phyloP scores from a whole-genome alignment of 2,329 filamentous ascomycete genomes.

The Pyrenophora seminiperda region DNA sequence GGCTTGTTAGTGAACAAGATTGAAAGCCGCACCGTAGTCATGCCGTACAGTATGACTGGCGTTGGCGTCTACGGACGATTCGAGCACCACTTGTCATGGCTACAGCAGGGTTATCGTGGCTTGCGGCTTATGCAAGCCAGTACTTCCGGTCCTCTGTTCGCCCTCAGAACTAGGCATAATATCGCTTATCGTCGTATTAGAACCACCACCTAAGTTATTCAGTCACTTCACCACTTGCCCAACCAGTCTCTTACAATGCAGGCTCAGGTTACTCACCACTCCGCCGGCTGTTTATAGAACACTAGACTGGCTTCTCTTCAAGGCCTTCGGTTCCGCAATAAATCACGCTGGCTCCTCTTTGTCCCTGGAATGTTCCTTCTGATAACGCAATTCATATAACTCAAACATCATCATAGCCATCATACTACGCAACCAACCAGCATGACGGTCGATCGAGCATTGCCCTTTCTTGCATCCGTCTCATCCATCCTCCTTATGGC shows the following conservation, averaged over 20 bases:
- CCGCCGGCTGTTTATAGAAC: no score
- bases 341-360: no score
- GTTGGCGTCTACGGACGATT: not conserved
- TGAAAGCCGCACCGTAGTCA: not conserved
- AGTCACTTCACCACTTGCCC: no score
- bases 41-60: not conserved
- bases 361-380: not conserved
- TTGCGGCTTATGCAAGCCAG: not conserved
- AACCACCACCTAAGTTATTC: no score
- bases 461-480: not conserved
- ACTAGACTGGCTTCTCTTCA: no score
- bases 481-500: not conserved
- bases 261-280: no score
- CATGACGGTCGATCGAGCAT: not conserved
- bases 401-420: not conserved
- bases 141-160: not conserved
- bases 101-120: not conserved
- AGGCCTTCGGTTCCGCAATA: no score
- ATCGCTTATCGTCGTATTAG: no score
- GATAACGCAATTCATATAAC: not conserved
- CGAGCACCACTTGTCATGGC: not conserved
- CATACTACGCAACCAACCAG: not conserved
- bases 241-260: no score
- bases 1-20: no score
- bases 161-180: not conserved